phyloP scores from a whole-genome alignment of 345 rosid genomes.

The Hevea brasiliensis region DNA sequence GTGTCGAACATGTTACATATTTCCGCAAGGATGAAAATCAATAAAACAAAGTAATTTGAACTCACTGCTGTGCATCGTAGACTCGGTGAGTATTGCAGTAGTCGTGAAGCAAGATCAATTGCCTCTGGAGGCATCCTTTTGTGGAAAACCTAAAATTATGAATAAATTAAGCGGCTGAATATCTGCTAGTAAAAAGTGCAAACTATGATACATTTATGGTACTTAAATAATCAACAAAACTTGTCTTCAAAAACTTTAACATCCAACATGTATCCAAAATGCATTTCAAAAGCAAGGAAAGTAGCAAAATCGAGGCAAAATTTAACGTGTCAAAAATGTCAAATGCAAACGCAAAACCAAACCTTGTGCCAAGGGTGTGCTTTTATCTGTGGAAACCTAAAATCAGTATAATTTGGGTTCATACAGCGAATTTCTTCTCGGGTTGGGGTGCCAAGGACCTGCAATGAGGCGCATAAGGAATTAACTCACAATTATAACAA shows the following conservation, averaged over 20 bases:
- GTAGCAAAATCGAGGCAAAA: neutral
- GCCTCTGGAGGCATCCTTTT: conserved; percentile 42
- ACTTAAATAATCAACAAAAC: neutral
- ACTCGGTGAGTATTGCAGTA: conserved; percentile 37
- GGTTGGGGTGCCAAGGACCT: conserved; percentile 42
- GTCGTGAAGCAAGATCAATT: conserved; percentile 36
- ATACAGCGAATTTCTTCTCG: conserved; percentile 43
- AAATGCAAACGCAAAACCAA: neutral
- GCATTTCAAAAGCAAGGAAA: neutral
- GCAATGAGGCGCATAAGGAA: neutral
- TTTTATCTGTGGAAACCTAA: conserved; percentile 40
- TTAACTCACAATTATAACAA: neutral
- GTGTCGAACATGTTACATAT: neutral
- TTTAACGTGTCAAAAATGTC: neutral
- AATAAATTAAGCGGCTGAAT: neutral
- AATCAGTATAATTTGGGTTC: conserved; percentile 40
- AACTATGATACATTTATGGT: neutral
- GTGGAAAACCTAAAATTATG: conserved; percentile 30
- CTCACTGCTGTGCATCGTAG: conserved; percentile 38
- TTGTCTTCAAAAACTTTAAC: neutral
- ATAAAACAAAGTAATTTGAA: neutral
- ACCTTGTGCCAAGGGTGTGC: conserved; percentile 47
- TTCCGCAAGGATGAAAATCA: neutral
- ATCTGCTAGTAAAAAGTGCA: too few relatives aligned
- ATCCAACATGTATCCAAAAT: neutral